Evolutionary conservation across 2,329 filamentous ascomycete species (phyloP), one percentile per base, ranked within the genome.

Genomic region (Pseudogymnoascus sp.): DNA sequence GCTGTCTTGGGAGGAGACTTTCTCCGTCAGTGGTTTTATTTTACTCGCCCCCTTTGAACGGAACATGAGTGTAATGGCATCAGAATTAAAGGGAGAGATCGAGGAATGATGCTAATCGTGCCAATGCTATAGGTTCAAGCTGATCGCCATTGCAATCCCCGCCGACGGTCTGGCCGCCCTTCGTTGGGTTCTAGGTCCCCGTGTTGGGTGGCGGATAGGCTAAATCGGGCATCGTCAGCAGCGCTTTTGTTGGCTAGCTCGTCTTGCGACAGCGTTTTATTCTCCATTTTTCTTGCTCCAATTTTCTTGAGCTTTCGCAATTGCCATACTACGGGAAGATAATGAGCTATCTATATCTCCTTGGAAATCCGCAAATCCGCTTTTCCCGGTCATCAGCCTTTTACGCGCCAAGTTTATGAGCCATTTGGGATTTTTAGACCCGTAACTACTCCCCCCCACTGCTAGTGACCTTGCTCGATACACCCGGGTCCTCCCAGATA

Each of bases 321-420:
- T 54, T 54, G 25, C 43, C 43, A 54, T 25, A 25, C 22, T 25
- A 25, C 5, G 22, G 22, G 22, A 28, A 50, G 43, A 54, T 54
- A 54, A 54, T 50, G 43, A 54, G 25, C 43, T 54, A 54, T 54
- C 43, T 54, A 54, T 54, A 54, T 54, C 43, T 41, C 6, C 14
- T 5, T 14, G 5, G 14, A n/a, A 37, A n/a, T n/a, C n/a, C n/a
- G n/a, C n/a, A n/a, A 37, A 37, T n/a, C 43, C 43, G 43, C 43
- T 50, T 50, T 30, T 30, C 12, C 25, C 43, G 43, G 43, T 50
- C 25, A 30, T 50, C 43, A 50, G 25, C 43, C 18, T 43, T 25
- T 50, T 50, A 50, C 43, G 25, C 25, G 43, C 25, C 43, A 54
- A 30, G n/a, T 30, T 54, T 32, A n/a, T 30, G 43, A 32, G 43